Evolutionary conservation across 2,329 filamentous ascomycete species (phyloP), one percentile per base, ranked within the genome.

Genomic region (Calonectria hawksworthii): DNA sequence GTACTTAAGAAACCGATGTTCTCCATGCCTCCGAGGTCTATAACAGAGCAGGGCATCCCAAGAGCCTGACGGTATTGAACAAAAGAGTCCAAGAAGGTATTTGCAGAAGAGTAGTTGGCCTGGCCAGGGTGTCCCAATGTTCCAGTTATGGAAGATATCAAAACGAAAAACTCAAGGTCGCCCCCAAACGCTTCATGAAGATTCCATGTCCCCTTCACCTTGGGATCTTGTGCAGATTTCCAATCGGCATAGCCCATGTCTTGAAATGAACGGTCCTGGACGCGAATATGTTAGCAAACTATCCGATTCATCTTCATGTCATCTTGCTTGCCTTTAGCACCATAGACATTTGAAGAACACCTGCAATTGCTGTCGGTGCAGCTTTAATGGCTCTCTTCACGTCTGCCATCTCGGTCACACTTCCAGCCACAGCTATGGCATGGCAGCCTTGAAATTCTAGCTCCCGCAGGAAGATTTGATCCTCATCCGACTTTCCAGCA

Each of bases 81-180:
- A 36, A 88, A 83, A 2, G 83, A 79, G 41, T 87, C 83, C 47
- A 86, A 77, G 76, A 84, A 88, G 13, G 82, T 81, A 73, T 87
- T 88, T 8, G 82, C 86, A 0, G 85, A 83, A 6, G 82, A 78
- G 74, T 89, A 89, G 75, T 86, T 87, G 68, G 82, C 80, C 74
- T 88, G 86, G 0, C 80, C 82, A 3, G 77, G 69, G 21, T 83
- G 80, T 14, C 84, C 86, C 1, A 84, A 66, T 4, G 84, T 69
- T 13, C 81, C 83, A 0, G 80, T 79, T 2, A 84, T 71, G 1
- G 86, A 87, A 5, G 77, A 80, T 52, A 82, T 76, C n/a, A 84
- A 68, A 23, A 83, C 56, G 67, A 88, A 87, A 79, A 88, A 86
- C 59, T 85, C 83, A 0, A 85, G 80, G 0, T 65, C 23, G 4